Conservation (phyloP, 2,329 filamentous ascomycete genomes). For the Beauveria rudraprayagi region DNA sequence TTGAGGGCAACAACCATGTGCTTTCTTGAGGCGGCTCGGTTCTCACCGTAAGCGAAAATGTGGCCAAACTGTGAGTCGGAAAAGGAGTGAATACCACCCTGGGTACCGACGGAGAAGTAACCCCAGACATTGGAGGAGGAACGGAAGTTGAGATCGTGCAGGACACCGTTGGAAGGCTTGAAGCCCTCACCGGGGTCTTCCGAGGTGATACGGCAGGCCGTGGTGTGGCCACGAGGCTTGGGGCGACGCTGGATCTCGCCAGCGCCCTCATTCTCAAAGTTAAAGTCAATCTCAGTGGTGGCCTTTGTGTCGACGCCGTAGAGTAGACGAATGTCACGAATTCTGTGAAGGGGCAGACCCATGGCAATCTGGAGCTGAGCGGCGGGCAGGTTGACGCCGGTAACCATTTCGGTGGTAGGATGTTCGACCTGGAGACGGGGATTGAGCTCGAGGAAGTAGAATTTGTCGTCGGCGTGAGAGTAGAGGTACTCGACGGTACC, state of each 20-base stretch:
- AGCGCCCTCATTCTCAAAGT: slow-evolving; percentile 83
- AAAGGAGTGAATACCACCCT: slow-evolving; percentile 97
- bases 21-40: slow-evolving; percentile 88
- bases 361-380: slow-evolving; percentile 98
- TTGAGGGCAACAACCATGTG: slow-evolving; percentile 99
- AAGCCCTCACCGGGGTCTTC: slow-evolving; percentile 98
- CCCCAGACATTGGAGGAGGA: slow-evolving; percentile 99
- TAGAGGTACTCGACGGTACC: slow-evolving; percentile 99
- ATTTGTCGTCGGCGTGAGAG: slow-evolving; percentile 95
- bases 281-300: slow-evolving; percentile 84
- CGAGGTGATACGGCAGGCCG: slow-evolving; percentile 97
- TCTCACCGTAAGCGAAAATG: slow-evolving; percentile 98
- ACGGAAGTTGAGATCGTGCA: slow-evolving; percentile 98
- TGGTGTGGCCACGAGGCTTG: slow-evolving; percentile 91
- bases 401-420: slow-evolving; percentile 98
- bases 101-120: slow-evolving; percentile 97
- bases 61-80: slow-evolving; percentile 98
- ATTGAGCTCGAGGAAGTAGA: slow-evolving; percentile 98
- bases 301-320: slow-evolving; percentile 93
- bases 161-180: slow-evolving; percentile 97
- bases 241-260: slow-evolving; percentile 80
- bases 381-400: slow-evolving; percentile 91
- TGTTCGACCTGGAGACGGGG: slow-evolving; percentile 99
- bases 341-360: slow-evolving; percentile 92
- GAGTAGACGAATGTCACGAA: slow-evolving; percentile 89